Evolutionary conservation across 202 grass and related monocot species (phyloP), one percentile per base, ranked within the genome.

Genomic region (Panicum virgatum): DNA sequence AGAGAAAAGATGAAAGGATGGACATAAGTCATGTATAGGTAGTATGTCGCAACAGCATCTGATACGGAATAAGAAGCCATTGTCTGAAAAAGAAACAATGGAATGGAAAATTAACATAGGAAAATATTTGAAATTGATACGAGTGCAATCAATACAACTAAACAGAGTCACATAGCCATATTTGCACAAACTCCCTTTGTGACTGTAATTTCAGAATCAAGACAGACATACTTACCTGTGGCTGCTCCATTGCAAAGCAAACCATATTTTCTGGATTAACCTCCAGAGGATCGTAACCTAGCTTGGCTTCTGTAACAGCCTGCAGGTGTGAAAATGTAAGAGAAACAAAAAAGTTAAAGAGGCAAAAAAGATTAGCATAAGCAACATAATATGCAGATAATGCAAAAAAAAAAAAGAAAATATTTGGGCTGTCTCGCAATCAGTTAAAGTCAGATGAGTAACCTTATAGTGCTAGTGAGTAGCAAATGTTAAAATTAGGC

Each of bases 1-100:
- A 98, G 96, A 75, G 96, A 98, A 89, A 98, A 98, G 83, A 98
- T 98, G 83, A 98, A 98, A 14, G 96, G 96, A 93, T 95, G 96
- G 57, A 98, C 86, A 82, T 98, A 98, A 77, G 96, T 95, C 96
- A 98, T 98, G 82, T 98, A 98, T 66, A 98, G 83, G 68, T 91
- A 98, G 79, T 95, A 98, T 50, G 96, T 98, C 16, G 96, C 90
- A 80, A 98, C 96, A 80, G 96, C 92, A 93, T 98, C 92, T 85
- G 96, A 98, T 80, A 98, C 96, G 67, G 96, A 95, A 86, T 98
- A 98, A 69, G 96, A 98, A 86, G 96, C 96, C 96, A 98, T 98
- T 89, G 79, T 98, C 96, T 98, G 88, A 66, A 91, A 91, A 89
- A 42, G 58, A 79, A 70, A 86, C 18, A 58, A 66, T 14, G 62